Evolutionary conservation across 768 basidiomycete species (phyloP), one percentile per base, ranked within the genome.

Genomic region (Holtermanniella nyarrowii): DNA sequence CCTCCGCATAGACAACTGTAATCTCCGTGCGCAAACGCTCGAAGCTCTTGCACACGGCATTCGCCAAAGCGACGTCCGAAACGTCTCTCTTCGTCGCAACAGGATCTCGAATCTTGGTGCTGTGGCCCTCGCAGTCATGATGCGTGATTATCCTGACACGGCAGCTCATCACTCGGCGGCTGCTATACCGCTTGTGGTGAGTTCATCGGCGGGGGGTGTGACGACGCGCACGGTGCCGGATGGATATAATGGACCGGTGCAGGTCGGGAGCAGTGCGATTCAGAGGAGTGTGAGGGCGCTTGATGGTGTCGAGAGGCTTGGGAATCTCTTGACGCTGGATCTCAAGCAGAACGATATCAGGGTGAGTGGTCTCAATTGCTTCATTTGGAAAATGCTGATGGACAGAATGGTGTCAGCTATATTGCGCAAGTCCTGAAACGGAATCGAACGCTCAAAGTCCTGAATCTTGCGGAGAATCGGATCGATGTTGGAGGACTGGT

Each of bases 391-490:
- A 50, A 54, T 39, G 23, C 22, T 44, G 48, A 18, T 42, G 42
- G 13, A 37, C 54, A 80, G 79, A 79, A 72, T 41, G 91, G 93
- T 0, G 83, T 96, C 27, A 80, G 79, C 0, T 96, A 95, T 64
- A 80, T 97, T 44, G 84, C 90, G 0, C 91, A 97, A 72, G 93
- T 97, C 0, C 75, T 97, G 56, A 97, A 97, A 67, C 83, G 93
- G 31, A 97, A 99, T 71, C 77, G 90, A 42, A 96, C 93, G 2
- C 76, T 97, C 42, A 95, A 93, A 72, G 83, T 96, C 4, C 77
- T 96, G 22, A 97, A 96, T 69, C 73, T 97, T 47, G 84, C 86
- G 62, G 93, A 97, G 69, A 97, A 97, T 70, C 88, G 85, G 68
- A 79, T 99, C 4, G 93, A 93, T 52, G 79, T 86, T 0, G 74